Conservation (phyloP, 1,139 yeast genomes). For the Protomyces inouyei region DNA sequence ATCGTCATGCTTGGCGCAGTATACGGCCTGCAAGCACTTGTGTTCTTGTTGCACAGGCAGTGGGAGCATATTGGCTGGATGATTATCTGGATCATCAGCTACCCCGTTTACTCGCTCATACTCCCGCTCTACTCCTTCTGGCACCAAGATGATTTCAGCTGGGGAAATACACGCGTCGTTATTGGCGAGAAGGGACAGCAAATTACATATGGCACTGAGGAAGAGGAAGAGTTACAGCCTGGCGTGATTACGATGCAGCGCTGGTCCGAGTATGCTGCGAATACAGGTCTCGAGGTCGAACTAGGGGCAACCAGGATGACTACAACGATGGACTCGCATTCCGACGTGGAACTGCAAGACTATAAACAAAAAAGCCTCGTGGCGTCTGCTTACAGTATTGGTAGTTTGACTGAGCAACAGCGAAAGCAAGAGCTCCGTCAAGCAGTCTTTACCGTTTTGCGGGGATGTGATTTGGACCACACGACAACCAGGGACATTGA, state of each 20-base stretch:
- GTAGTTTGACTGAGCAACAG: background rate
- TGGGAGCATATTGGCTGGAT: slow-evolving; percentile 45
- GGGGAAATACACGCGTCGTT: slow-evolving; percentile 46
- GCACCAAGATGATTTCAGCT: slow-evolving; percentile 42
- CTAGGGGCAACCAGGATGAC: background rate
- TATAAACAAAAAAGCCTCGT: background rate
- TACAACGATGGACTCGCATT: background rate
- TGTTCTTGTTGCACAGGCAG: slow-evolving; percentile 40
- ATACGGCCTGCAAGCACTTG: slow-evolving; percentile 41
- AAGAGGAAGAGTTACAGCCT: slow-evolving; percentile 29
- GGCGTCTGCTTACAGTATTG: background rate
- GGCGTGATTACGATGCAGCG: slow-evolving; percentile 30
- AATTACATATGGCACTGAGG: slow-evolving; percentile 29
- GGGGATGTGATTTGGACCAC: background rate
- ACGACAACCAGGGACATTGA: background rate
- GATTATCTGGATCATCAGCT: slow-evolving; percentile 41
- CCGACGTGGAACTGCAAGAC: background rate
- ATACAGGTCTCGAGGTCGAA: background rate
- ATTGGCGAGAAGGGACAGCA: slow-evolving; percentile 42
- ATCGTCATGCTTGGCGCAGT: slow-evolving; percentile 39
- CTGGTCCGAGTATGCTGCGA: slow-evolving; percentile 29
- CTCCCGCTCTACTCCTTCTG: slow-evolving; percentile 43
- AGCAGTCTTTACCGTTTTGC: background rate
- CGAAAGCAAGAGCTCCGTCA: background rate
- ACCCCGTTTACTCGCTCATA: slow-evolving; percentile 41